A percentile compares a stretch with the other conserved stretches of the same genome.
These are phyloP conservation scores for Leccinum cinnamomeum DNA, from an alignment of 1,284 basidiomycete genomes.

Conservation along the genomic window DNA sequence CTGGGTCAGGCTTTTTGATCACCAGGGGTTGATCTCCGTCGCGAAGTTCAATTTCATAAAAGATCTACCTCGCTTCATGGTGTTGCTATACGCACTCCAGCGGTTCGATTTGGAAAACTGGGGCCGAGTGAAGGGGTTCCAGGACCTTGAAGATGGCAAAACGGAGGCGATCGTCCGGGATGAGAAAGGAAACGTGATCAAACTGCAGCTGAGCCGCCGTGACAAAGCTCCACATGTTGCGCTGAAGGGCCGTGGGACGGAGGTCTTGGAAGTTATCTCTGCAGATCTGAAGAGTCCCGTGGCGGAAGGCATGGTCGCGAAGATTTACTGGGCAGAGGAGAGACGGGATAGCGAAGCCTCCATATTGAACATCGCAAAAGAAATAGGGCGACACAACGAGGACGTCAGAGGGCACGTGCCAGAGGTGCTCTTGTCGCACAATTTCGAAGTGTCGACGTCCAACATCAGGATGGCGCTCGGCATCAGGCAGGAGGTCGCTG, in stretches of 20 bases:
- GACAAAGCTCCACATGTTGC: neutral
- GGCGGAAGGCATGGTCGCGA: neutral
- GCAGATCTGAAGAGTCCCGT: too few species aligned
- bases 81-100: neutral
- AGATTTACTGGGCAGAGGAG: neutral
- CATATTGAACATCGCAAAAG: neutral
- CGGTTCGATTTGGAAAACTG: neutral
- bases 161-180: neutral
- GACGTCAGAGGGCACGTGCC: neutral
- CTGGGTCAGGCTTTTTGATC: neutral
- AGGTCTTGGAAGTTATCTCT: neutral
- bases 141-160: neutral
- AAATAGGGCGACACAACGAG: neutral
- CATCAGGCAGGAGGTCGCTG: neutral
- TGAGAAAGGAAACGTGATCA: neutral
- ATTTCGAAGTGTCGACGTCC: neutral
- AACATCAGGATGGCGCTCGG: neutral
- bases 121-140: neutral
- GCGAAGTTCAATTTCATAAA: neutral
- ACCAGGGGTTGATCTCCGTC: neutral
- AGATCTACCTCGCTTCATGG: neutral
- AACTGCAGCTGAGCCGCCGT: neutral
- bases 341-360: neutral
- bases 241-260: neutral
- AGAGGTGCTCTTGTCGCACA: neutral